Evolutionary conservation across 345 rosid genomes (phyloP).

Genomic region (Nasturtium officinale): DNA sequence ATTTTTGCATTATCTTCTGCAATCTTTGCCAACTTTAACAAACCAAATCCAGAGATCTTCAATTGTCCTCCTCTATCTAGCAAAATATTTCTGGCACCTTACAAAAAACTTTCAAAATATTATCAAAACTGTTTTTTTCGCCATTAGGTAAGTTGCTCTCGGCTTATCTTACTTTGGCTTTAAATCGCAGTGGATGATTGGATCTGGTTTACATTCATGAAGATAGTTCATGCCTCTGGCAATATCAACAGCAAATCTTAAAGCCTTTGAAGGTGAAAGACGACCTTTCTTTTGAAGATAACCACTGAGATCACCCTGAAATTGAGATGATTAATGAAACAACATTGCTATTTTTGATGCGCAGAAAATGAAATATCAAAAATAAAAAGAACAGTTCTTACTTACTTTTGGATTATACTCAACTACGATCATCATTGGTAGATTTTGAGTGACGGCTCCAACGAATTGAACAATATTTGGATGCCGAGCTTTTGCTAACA

Average conservation of each 20-base stretch:
- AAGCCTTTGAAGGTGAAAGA: conserved; percentile 42
- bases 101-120: conserved; percentile 65
- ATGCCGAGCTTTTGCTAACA: conserved; percentile 88
- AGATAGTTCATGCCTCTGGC: conserved; percentile 80
- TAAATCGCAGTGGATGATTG: conserved; percentile 84
- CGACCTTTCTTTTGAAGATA: conserved; percentile 86
- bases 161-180: conserved; percentile 87
- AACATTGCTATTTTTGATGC: not conserved
- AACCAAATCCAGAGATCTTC: conserved; percentile 91
- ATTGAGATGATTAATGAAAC: conserved; percentile 1
- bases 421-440: conserved; percentile 94
- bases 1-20: conserved; percentile 63
- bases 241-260: conserved; percentile 45
- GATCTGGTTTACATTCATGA: conserved; percentile 83
- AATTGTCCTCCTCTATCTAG: conserved; percentile 85
- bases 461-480: conserved; percentile 98
- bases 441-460: conserved; percentile 97
- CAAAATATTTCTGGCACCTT: conserved; percentile 99
- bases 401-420: conserved; percentile 88
- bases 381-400: not conserved
- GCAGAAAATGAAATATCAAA: conserved; percentile 8
- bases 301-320: conserved; percentile 81
- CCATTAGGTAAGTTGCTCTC: conserved; percentile 22
- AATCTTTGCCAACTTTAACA: conserved; percentile 60
- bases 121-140: conserved; percentile 29